These are phyloP conservation scores for Apophysomyces ossiformis DNA, from an alignment of 371 early-diverging fungal genomes.

Conservation along the genomic window DNA sequence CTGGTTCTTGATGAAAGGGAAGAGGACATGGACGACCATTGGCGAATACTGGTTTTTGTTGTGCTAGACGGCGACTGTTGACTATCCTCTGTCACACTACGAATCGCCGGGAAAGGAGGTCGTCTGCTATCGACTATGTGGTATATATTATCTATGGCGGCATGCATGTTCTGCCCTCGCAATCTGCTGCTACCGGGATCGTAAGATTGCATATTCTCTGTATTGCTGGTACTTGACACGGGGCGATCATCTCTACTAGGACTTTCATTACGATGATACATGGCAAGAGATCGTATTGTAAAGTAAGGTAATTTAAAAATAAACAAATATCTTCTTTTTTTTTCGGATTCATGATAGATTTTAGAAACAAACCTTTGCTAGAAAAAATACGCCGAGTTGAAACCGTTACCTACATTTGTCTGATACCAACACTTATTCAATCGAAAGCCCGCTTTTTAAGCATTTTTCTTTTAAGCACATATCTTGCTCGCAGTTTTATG, in stretches of 20 bases:
- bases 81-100: not conserved
- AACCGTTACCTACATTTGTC: not conserved
- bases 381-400: constrained; percentile 3
- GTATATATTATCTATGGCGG: not conserved
- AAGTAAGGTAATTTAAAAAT: not conserved
- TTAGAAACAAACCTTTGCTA: not conserved
- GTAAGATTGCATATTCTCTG: not conserved
- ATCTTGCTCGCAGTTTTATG: too few species aligned
- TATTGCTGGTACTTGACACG: not conserved
- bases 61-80: not conserved
- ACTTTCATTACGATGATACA: not conserved
- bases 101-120: too few species aligned
- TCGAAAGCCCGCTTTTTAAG: not conserved
- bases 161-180: not conserved
- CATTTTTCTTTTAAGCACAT: too few species aligned
- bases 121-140: not conserved
- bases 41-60: not conserved
- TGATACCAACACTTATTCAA: not conserved
- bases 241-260: not conserved
- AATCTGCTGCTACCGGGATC: not conserved
- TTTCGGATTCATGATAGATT: not conserved
- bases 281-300: not conserved
- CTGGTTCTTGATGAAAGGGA: not conserved
- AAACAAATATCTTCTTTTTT: not conserved
- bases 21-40: not conserved